Conservation (phyloP, 768 basidiomycete genomes). For the Lyophyllum atratum region DNA sequence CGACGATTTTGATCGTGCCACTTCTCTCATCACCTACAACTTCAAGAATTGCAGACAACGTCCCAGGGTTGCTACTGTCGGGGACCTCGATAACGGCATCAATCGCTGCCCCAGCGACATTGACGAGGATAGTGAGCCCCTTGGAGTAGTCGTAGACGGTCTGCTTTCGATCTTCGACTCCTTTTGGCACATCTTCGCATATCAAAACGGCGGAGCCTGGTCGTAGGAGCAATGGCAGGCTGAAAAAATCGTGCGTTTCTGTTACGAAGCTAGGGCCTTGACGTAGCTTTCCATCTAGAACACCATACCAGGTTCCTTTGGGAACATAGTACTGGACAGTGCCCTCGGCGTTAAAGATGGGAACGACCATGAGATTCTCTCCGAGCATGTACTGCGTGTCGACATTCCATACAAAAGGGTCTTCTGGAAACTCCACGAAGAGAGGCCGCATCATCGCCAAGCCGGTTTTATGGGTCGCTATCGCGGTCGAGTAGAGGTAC, state of each 20-base stretch:
- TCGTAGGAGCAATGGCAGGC: slow-evolving; percentile 29
- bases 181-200: slow-evolving; percentile 14
- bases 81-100: slow-evolving; percentile 19
- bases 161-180: slow-evolving; percentile 8
- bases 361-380: slow-evolving; percentile 29
- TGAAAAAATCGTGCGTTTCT: slow-evolving; percentile 28
- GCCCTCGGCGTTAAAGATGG: slow-evolving; percentile 29
- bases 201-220: slow-evolving; percentile 28
- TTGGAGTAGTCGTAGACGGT: slow-evolving; percentile 24
- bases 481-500: slow-evolving; percentile 37
- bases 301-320: slow-evolving; percentile 29
- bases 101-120: slow-evolving; percentile 2
- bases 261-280: slow-evolving; percentile 28
- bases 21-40: slow-evolving; percentile 10
- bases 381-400: slow-evolving; percentile 38
- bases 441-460: slow-evolving; percentile 35
- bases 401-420: slow-evolving; percentile 29
- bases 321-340: slow-evolving; percentile 32
- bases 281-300: slow-evolving; percentile 29
- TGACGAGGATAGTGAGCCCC: slow-evolving; percentile 20
- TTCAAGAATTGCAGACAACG: slow-evolving; percentile 13
- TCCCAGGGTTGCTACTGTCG: slow-evolving; percentile 15
- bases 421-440: slow-evolving; percentile 36
- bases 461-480: slow-evolving; percentile 30
- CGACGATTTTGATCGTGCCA: slow-evolving; percentile 10